phyloP scores from a whole-genome alignment of 805 yeast species.

The Maudiozyma serrabonitensis region DNA sequence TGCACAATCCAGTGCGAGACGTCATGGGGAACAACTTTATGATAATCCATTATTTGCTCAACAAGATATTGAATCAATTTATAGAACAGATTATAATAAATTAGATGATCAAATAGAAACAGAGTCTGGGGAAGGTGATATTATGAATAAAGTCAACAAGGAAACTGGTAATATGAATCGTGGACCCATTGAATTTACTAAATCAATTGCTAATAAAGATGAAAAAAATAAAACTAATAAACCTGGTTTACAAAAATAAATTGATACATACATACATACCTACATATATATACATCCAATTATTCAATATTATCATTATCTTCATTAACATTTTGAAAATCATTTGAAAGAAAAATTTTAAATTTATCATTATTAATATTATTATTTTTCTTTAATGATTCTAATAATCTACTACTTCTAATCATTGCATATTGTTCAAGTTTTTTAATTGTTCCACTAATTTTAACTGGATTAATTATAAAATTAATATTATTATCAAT shows the following conservation, averaged over 20 bases:
- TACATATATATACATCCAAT: not conserved
- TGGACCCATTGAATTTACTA: conserved; percentile 42
- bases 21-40: conserved; percentile 42
- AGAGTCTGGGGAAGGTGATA: conserved; percentile 10
- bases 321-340: conserved; percentile 5
- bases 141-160: conserved; percentile 4
- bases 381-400: conserved; percentile 8
- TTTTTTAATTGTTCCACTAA: conserved; percentile 82
- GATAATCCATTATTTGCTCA: conserved; percentile 51
- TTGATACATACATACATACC: not conserved
- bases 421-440: conserved; percentile 62
- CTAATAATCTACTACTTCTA: conserved; percentile 26
- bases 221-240: not conserved
- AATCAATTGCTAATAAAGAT: conserved; percentile 6
- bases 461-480: conserved; percentile 47
- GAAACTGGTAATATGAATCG: conserved; percentile 9
- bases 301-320: not conserved
- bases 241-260: conserved; percentile 1
- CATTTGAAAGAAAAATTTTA: conserved; percentile 2
- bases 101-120: conserved; percentile 13
- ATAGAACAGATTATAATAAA: conserved; percentile 32
- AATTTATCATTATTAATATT: not conserved
- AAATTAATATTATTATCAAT: conserved; percentile 33
- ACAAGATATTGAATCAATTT: conserved; percentile 40
- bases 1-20: conserved; percentile 28